Conservation (phyloP, 305 asterid species). For the Rubia peregrina region DNA sequence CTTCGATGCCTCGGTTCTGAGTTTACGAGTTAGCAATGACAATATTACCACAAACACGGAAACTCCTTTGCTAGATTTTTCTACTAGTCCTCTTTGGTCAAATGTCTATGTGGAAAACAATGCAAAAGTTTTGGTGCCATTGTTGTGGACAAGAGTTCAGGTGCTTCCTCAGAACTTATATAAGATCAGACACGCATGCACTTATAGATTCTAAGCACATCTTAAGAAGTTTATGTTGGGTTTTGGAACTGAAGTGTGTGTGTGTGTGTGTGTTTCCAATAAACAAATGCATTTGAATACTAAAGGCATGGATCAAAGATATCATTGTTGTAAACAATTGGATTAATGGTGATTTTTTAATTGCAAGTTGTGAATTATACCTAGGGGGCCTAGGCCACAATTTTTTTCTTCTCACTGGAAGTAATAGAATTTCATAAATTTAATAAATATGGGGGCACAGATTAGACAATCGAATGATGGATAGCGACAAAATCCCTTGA, state of each 20-base stretch:
- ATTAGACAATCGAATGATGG: not conserved
- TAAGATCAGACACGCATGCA: not conserved
- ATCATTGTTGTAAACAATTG: not conserved
- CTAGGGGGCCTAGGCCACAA: not conserved
- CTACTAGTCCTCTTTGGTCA: conserved; percentile 90
- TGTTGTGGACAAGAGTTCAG: conserved; percentile 99
- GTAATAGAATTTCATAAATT: not conserved
- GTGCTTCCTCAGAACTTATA: conserved; percentile 31
- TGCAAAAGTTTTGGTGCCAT: conserved; percentile 94
- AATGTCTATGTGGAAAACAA: conserved; percentile 92
- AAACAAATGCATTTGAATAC: not conserved
- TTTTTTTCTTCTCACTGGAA: not conserved
- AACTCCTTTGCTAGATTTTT: conserved; percentile 92
- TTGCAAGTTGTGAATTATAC: not conserved
- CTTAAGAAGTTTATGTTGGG: not conserved
- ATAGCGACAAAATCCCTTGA: not conserved
- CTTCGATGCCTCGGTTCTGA: conserved; percentile 82
- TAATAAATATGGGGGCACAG: not conserved
- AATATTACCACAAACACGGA: conserved; percentile 91
- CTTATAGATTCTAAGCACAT: not conserved
- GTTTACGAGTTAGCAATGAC: conserved; percentile 86
- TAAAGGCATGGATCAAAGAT: not conserved
- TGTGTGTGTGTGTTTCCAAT: not conserved
- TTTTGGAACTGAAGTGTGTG: not conserved
- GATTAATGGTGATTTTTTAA: not conserved